Evolutionary conservation across 768 basidiomycete genomes (phyloP), one percentile per base, ranked within the genome.

Genomic region (Lentinula guzmanii): DNA sequence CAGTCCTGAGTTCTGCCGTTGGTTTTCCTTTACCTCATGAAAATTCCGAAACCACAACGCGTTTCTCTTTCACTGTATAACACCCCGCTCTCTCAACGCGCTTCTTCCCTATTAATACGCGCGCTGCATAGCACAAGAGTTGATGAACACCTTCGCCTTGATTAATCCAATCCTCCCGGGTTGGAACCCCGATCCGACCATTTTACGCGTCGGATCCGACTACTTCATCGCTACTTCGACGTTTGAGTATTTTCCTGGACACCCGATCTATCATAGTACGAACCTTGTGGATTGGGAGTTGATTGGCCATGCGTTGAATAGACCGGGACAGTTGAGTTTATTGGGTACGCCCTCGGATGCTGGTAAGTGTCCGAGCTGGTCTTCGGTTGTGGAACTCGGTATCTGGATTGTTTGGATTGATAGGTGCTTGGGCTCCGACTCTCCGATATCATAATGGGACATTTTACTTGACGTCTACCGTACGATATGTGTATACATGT

Each of bases 251-350:
- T 78, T 70, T 61, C 77, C 77, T 13, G 77, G 75, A 5, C 71
- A 75, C 56, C 75, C 77, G 1, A 76, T 78, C n/a, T 77, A 78
- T 63, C 75, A 77, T 55, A 76, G 74, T 66, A 76, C 65, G 62
- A 67, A 77, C 52, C 65, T 78, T 45, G 69, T 71, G 16, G 60
- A 64, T 42, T 78, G 76, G 76, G 67, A 65, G 15, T 67, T 77
- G 15, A 72, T 78, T 62, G 75, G 76, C 3, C 76, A 78, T 63
- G 75, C 68, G 4, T 63, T 76, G 62, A 76, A 72, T 57, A 56
- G 73, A 31, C 69, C 72, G 28, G 74, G 74, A 7, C 76, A 78
- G 59, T 59, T 76, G 62, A 66, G 61, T 56, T 62, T 78, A 35
- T 70, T 72, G 35, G 74, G 75, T 18, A 76, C 76, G 15, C 72